Base-by-base conservation (phyloP, 495 filamentous ascomycete genomes). In the Xylaria flabelliformis region DNA sequence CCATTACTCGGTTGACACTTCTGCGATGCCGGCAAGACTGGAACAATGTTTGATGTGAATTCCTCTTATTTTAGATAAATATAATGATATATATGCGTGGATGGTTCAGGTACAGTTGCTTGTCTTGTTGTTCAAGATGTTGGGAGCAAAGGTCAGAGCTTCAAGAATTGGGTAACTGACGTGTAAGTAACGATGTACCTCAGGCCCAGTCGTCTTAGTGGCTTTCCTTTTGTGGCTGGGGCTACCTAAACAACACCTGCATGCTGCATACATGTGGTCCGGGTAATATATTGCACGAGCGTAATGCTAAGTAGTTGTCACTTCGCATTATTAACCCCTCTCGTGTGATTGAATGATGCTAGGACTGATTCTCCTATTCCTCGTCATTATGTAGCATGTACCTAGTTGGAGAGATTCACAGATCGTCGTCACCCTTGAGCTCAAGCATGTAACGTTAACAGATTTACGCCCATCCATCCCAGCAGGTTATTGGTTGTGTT, bases 1-100 rank as follows among this genome's bases (percentile, higher is more conserved):
- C 77, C 77, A 79, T 63, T 2, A 56, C 55, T 59, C 19, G 3
- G 17, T n/a, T 19, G 15, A 32, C 29, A 8, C 29, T 4, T 4
- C 29, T 19, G 10, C 29, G 10, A 21, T 41, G 58, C 15, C 8
- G 19, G 58, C 58, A 41, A 10, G 32, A 6, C 19, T 9, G 2
- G 32, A 41, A 1, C 1, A 17, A 36, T 34, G 24, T 15, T 32
- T 56, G 53, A 32, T 56, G 4, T 56, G 53, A 24, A 10, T 21
- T 12, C 51, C 21, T 55, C 0, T 21, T 55, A 26, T 55, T 3
- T 55, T 55, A n/a, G n/a, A 26, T 53, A 13, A 7, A 6, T 56
- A 10, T 32, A 4, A 56, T 56, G 13, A 15, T 32, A 32, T 39
- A 13, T n/a, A 32, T 15, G 10, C 21, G 17, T 61, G 6, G 26